Evolutionary conservation across 163 green algal species (phyloP).

Genomic region (Volvox carteri): DNA sequence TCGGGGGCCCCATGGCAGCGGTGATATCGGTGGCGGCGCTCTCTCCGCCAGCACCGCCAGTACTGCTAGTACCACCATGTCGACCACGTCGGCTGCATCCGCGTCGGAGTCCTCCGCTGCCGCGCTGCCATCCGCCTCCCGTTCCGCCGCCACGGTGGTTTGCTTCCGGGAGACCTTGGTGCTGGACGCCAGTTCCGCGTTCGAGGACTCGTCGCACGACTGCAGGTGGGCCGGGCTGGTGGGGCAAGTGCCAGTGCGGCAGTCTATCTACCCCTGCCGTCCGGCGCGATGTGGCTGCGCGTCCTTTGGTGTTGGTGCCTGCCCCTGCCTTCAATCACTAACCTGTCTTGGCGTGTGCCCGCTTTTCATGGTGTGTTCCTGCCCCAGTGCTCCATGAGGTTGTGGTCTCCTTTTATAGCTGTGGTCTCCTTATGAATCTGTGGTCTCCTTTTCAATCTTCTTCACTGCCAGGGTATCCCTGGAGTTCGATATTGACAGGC

Average conservation of each 20-base stretch:
- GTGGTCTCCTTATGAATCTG: too few species aligned
- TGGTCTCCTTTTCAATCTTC: too few species aligned
- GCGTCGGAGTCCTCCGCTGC: not conserved
- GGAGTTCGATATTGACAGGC: constrained; percentile 32
- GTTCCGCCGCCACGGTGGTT: constrained; percentile 9
- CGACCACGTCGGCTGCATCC: not conserved
- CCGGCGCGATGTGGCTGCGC: too few species aligned
- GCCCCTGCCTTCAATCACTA: too few species aligned
- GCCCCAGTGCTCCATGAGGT: too few species aligned
- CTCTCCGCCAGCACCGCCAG: not conserved
- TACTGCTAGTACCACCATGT: too few species aligned
- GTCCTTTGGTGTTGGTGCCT: too few species aligned
- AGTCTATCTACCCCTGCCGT: too few species aligned
- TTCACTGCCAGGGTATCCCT: constrained; percentile 42
- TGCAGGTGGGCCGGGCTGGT: not conserved
- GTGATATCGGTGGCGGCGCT: not conserved
- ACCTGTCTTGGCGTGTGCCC: too few species aligned
- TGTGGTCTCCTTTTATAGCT: too few species aligned
- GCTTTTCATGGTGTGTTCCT: too few species aligned
- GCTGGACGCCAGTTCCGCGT: constrained; percentile 41
- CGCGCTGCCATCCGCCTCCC: too few species aligned
- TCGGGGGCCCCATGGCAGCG: not conserved
- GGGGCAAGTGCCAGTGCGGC: not conserved
- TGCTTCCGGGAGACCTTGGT: constrained; percentile 47
- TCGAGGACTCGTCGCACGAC: constrained; percentile 2